A percentile compares a stretch with the other conserved stretches of the same genome.
Evolutionary conservation across 2,329 filamentous ascomycete genomes (phyloP).

Genomic region (Epichloe aotearoae): DNA sequence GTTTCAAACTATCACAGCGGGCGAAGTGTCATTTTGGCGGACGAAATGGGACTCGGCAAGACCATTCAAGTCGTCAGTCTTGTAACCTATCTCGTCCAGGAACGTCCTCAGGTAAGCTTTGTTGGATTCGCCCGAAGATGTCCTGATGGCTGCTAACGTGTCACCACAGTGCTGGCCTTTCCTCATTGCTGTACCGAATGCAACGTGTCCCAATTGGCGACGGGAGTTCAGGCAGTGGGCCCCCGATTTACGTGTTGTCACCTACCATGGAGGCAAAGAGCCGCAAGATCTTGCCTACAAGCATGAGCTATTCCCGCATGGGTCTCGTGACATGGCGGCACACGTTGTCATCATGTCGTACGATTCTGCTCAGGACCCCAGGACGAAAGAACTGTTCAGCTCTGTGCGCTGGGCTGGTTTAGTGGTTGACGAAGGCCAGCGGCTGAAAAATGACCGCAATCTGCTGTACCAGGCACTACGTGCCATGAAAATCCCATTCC

Average conservation of each 20-base stretch:
- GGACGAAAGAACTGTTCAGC: slow-evolving; percentile 51
- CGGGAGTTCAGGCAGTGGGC: slow-evolving; percentile 92
- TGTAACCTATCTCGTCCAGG: slow-evolving; percentile 58
- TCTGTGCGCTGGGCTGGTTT: slow-evolving; percentile 72
- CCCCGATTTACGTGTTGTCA: slow-evolving; percentile 74
- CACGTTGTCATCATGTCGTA: slow-evolving; percentile 94
- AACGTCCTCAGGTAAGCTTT: slow-evolving; percentile 35
- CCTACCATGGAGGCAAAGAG: slow-evolving; percentile 69
- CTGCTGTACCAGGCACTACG: slow-evolving; percentile 64
- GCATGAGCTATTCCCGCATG: slow-evolving; percentile 71
- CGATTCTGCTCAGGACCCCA: slow-evolving; percentile 68
- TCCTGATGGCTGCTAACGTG: slow-evolving; percentile 7
- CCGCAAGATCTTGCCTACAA: slow-evolving; percentile 65
- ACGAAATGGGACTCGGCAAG: slow-evolving; percentile 97
- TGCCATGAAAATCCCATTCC: slow-evolving; percentile 66
- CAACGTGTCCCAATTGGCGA: slow-evolving; percentile 95
- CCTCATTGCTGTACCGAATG: slow-evolving; percentile 83
- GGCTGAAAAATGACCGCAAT: slow-evolving; percentile 85
- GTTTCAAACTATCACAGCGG: slow-evolving; percentile 75
- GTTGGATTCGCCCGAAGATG: neutral
- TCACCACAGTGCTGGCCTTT: slow-evolving; percentile 64
- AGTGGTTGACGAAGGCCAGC: slow-evolving; percentile 89
- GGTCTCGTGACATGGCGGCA: slow-evolving; percentile 57
- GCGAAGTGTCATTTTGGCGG: slow-evolving; percentile 81
- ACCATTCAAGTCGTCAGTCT: slow-evolving; percentile 86